Evolutionary conservation across 2,329 filamentous ascomycete genomes (phyloP).

Genomic region (Fusarium gaditjirri): DNA sequence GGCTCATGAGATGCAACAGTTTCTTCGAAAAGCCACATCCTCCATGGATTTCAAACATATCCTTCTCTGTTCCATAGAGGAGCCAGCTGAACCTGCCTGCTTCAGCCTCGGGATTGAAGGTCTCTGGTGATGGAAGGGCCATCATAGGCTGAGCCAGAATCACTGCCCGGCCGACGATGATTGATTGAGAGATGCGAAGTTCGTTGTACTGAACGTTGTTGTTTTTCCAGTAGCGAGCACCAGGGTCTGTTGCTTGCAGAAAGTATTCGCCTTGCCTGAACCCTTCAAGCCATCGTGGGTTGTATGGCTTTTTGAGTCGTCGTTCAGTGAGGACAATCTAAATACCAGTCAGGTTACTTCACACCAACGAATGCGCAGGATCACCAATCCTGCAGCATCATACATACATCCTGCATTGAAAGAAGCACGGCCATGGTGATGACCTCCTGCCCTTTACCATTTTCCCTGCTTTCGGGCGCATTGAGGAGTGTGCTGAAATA

Average conservation of each 20-base stretch:
- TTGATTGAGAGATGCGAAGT: constrained; percentile 51
- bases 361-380: neutral
- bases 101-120: constrained; percentile 46
- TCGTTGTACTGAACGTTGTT: constrained; percentile 49
- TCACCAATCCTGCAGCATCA: neutral
- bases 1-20: constrained; percentile 51
- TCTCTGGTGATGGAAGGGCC: constrained; percentile 42
- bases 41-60: constrained; percentile 54
- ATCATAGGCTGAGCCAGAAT: constrained; percentile 55
- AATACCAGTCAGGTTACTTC: neutral
- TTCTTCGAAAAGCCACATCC: constrained; percentile 56
- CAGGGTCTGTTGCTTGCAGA: constrained; percentile 50
- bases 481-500: constrained; percentile 47
- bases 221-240: constrained; percentile 50
- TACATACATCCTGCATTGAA: constrained; percentile 54
- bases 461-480: constrained; percentile 32
- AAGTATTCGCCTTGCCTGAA: constrained; percentile 51
- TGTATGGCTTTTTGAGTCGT: constrained; percentile 46
- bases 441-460: constrained; percentile 46
- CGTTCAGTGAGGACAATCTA: constrained; percentile 53
- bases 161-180: constrained; percentile 53
- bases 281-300: constrained; percentile 53
- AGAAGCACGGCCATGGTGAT: constrained; percentile 52
- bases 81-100: constrained; percentile 53
- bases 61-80: constrained; percentile 49